Base-by-base conservation (phyloP, 306 rosid genomes). In the Prunus fruticosa region DNA sequence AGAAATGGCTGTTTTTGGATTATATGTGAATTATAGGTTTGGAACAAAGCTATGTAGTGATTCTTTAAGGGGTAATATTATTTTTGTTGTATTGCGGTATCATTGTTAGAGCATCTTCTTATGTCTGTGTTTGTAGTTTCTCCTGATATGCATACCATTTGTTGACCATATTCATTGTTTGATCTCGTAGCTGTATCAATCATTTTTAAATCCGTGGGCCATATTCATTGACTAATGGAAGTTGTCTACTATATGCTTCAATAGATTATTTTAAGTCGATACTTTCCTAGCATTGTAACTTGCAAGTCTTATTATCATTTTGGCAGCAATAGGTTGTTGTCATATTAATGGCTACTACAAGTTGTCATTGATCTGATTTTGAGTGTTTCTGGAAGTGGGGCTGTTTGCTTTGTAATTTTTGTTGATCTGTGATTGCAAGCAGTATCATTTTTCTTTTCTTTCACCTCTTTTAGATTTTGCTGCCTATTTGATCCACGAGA, bases 41-140 rank as follows among this genome's bases (percentile, higher is more conserved):
- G 61, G 65, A 61, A 14, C 63, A 63, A 41, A 14, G 61, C 11
- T 63, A 11, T 12, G 10, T 57, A 13, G 61, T 60, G 74, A 47
- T 72, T 66, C 28, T 73, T 49, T 20, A 7, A 9, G 34, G 51
- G 62, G 47, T 38, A 25, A 3, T 47, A 49, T 57, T 65, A 78
- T 3, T 41, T 11, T 13, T 76, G 66, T 20, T 66, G 78, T 77
- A 52, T 49, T 25, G 23, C 66, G 64, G 65, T 60, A 76, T 51
- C 56, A 60, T 64, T 63, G 62, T 28, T 52, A 19, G 46, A 64
- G 60, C 78, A 65, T 71, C 72, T 71, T 76, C 67, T 68, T 76
- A 15, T 53, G 27, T 64, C 11, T 6, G 13, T 5, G 12, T 16
- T 52, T 57, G 50, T 60, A 1, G 58, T 68, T 57, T 74, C 53